These are phyloP conservation scores for Saccharomyces mikatae DNA, from an alignment of 805 yeast genomes.

Conservation along the genomic window DNA sequence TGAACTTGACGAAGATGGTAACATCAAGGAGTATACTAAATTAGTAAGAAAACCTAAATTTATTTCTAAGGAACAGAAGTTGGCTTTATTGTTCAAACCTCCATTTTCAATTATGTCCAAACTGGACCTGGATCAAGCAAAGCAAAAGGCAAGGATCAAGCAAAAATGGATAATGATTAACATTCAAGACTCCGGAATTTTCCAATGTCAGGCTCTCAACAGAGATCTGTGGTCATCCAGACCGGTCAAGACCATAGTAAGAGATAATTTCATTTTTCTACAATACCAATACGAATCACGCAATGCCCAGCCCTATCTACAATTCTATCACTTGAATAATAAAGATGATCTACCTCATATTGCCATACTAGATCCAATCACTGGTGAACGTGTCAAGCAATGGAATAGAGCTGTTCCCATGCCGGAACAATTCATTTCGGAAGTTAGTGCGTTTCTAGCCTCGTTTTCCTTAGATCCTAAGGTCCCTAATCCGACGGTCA, in stretches of 20 bases:
- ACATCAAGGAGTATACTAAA: constrained; percentile 27
- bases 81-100: constrained; percentile 82
- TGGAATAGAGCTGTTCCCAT: constrained; percentile 68
- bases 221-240: constrained; percentile 85
- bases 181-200: constrained; percentile 78
- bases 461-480: constrained; percentile 57
- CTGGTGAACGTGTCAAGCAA: constrained; percentile 77
- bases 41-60: constrained; percentile 20
- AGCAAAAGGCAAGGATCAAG: constrained; percentile 46
- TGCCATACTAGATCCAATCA: constrained; percentile 86
- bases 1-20: constrained; percentile 32
- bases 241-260: constrained; percentile 55
- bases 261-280: constrained; percentile 66
- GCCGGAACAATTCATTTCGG: constrained; percentile 52
- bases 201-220: constrained; percentile 81
- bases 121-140: constrained; percentile 65
- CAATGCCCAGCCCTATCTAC: constrained; percentile 61
- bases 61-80: constrained; percentile 37
- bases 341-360: constrained; percentile 64
- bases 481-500: constrained; percentile 56
- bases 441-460: constrained; percentile 60
- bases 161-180: constrained; percentile 81
- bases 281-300: constrained; percentile 78
- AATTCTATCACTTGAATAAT: constrained; percentile 60
- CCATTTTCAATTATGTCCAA: constrained; percentile 84